Conservation (phyloP, 2,329 filamentous ascomycete species). For the Aureobasidium sp. region DNA sequence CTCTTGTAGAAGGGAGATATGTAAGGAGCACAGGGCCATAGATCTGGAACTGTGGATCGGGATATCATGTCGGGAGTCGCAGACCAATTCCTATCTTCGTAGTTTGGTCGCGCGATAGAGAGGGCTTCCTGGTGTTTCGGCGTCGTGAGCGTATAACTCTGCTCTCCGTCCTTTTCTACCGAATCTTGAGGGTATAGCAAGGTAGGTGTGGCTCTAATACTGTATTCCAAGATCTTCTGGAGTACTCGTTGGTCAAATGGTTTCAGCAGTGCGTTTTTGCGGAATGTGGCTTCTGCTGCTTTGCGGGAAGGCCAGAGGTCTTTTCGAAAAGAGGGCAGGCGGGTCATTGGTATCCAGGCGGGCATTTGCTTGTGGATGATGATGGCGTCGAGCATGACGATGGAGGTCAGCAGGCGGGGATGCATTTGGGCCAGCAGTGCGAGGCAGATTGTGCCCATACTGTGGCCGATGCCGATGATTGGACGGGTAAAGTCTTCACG, state of each 20-base stretch:
- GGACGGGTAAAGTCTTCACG: slow-evolving; percentile 74
- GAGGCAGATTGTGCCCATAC: slow-evolving; percentile 74
- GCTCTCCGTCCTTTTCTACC: slow-evolving; percentile 21
- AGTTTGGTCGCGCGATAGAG: slow-evolving; percentile 61
- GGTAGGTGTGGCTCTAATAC: slow-evolving; percentile 67
- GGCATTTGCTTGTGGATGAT: slow-evolving; percentile 48
- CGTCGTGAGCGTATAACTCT: slow-evolving; percentile 65
- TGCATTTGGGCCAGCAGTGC: slow-evolving; percentile 67
- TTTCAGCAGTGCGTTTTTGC: slow-evolving; percentile 66
- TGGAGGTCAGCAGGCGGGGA: slow-evolving; percentile 67
- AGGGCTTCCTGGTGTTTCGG: slow-evolving; percentile 85
- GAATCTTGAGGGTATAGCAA: slow-evolving; percentile 43
- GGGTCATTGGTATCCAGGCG: slow-evolving; percentile 28
- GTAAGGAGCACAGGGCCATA: slow-evolving; percentile 29
- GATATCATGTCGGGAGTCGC: slow-evolving; percentile 29
- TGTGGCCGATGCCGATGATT: slow-evolving; percentile 79
- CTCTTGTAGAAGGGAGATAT: slow-evolving; percentile 59
- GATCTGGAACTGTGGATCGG: slow-evolving; percentile 36
- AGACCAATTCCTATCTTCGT: slow-evolving; percentile 23
- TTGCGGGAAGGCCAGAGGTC: slow-evolving; percentile 74
- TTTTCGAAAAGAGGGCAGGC: slow-evolving; percentile 63
- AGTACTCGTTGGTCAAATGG: slow-evolving; percentile 77
- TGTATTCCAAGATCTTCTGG: slow-evolving; percentile 63
- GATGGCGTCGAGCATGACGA: slow-evolving; percentile 78
- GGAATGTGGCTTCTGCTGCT: slow-evolving; percentile 61